phyloP scores from a whole-genome alignment of 2,329 filamentous ascomycete species.

The Stachybotrys chlorohalonatus region DNA sequence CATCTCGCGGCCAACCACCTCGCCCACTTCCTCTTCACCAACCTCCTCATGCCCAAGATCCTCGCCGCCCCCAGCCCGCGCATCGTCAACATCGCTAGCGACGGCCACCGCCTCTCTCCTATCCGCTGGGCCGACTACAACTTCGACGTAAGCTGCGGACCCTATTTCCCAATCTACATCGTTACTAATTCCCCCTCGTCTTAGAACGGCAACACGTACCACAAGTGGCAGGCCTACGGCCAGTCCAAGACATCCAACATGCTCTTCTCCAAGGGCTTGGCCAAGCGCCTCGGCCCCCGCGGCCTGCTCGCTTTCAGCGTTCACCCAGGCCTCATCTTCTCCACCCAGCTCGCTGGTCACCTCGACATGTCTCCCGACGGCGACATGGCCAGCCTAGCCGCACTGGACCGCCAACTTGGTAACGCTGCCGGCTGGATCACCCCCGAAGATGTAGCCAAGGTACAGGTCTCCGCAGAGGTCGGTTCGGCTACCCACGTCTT shows the following conservation, averaged over 20 bases:
- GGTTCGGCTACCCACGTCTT: slow-evolving; percentile 23
- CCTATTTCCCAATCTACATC: too few relatives aligned
- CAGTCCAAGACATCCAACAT: slow-evolving; percentile 29
- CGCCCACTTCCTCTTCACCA: slow-evolving; percentile 36
- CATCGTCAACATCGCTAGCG: slow-evolving; percentile 31
- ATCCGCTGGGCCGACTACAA: slow-evolving; percentile 25
- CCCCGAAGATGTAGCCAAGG: not conserved
- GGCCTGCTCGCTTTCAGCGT: slow-evolving; percentile 23
- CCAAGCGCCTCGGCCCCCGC: slow-evolving; percentile 18
- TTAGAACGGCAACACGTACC: slow-evolving; percentile 18
- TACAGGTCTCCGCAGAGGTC: slow-evolving; percentile 12
- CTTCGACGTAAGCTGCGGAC: slow-evolving; percentile 14
- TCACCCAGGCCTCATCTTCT: slow-evolving; percentile 20
- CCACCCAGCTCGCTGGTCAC: slow-evolving; percentile 11
- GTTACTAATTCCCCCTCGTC: not conserved
- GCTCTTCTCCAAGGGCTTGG: slow-evolving; percentile 20
- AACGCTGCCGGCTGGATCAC: not conserved
- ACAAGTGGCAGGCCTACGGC: slow-evolving; percentile 24
- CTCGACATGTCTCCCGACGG: slow-evolving; percentile 10
- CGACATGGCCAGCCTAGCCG: not conserved
- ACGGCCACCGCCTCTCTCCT: slow-evolving; percentile 16
- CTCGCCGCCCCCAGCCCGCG: slow-evolving; percentile 22
- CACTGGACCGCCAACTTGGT: not conserved
- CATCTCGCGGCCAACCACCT: slow-evolving; percentile 37
- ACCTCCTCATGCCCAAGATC: slow-evolving; percentile 33